Base-by-base conservation (phyloP, 768 basidiomycete species). In the Dioszegia aurantiaca region DNA sequence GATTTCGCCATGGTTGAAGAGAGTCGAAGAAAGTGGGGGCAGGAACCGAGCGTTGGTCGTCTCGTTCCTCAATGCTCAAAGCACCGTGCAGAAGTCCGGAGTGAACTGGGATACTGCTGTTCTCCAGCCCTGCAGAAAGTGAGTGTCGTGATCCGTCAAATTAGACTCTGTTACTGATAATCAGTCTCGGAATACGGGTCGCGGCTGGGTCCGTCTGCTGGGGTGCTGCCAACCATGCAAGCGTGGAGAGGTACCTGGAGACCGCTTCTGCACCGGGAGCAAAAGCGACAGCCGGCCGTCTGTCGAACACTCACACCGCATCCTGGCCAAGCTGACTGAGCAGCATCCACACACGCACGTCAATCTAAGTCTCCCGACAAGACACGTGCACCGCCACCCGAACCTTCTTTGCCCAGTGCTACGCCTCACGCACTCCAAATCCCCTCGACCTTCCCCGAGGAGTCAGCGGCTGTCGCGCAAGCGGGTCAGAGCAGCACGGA, bases 361-460 rank as follows among this genome's bases (percentile, higher is more conserved):
- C 24, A 36, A 28, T 55, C 51, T 11, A 21, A 9, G 19, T 39
- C 54, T 9, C 54, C 41, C 40, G 42, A 43, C 19, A 55, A 45
- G 31, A 2, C 23, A 19, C 39, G 40, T 8, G 14, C 19, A 4
- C 21, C 44, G 23, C 31, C 24, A 11, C 41, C 31, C 23, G 51
- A 46, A 23, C 42, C 51, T 6, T 11, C 30, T 17, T 26, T 47
- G 4, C 48, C 48, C n/a, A 23, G 23, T 19, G 27, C 48, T 49
- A 36, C 52, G 3, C 39, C 54, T 17, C 48, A 52, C 27, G 16
- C 33, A 30, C 24, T 41, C 45, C 54, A 60, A 14, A 47, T 71
- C n/a, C 69, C 69, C 1, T 71, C 69, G 8, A 71, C 69, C 3
- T 71, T 59, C 43, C 69, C 69, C 2, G 67, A 71, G 23, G 69